Evolutionary conservation across 495 filamentous ascomycete genomes (phyloP), one percentile per base, ranked within the genome.

Genomic region (Mytilinidion resinicola): DNA sequence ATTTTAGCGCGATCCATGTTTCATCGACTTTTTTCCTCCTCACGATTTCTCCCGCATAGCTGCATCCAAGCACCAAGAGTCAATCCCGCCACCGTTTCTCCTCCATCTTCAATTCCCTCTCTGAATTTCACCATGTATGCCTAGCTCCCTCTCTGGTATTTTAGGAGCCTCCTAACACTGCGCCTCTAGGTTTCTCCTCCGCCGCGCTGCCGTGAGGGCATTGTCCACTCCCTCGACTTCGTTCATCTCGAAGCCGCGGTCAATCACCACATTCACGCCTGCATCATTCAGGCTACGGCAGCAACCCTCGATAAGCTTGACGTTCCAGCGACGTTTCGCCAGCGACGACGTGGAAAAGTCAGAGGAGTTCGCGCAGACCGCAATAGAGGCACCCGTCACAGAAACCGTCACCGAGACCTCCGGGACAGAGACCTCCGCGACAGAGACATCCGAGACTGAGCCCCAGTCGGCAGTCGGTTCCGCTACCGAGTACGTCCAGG

Each of bases 211-310:
- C n/a, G 53, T 67, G 55, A 55, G 63, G 25, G 64, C 63, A 14
- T 72, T 80, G 59, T 71, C 78, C 42, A 72, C 77, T 10, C 73
- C 81, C 21, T 68, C 73, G 36, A 59, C 36, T 33, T 68, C 75
- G 21, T 64, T 77, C 38, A 56, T 80, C 51, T 62, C 70, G 14
- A 74, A 74, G 57, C 67, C 77, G 36, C 77, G 73, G 11, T 71
- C 73, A 54, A 66, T 77, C 55, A 68, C 70, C 33, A 62, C 71
- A 17, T 63, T 70, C 46, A 60, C 70, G 19, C 55, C 72, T 4
- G 62, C 63, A 33, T 59, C 65, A 10, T 55, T 71, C 47, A 49
- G 63, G 34, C 21, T 37, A 42, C 49, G 67, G 19, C 66, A 64
- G 12, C 61, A 55, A 12, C 68, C 65, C 54, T 56, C 64, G 43